phyloP scores from a whole-genome alignment of 768 basidiomycete genomes.

The Grammothele lineata region DNA sequence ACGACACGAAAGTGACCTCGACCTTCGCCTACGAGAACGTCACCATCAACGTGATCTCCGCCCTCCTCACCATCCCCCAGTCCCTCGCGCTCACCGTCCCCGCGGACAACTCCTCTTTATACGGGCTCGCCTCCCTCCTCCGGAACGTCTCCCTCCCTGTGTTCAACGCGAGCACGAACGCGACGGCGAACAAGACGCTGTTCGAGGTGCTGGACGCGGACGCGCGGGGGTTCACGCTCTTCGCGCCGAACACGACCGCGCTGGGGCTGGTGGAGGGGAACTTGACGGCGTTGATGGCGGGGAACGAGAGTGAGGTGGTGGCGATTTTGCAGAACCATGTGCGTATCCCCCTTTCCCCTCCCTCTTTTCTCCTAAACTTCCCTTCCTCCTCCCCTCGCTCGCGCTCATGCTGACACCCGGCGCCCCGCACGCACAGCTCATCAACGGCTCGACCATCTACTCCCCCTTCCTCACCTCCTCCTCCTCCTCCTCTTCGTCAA shows the following conservation, averaged over 20 bases:
- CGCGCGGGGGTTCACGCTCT: slow-evolving; percentile 57
- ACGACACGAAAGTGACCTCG: slow-evolving; percentile 35
- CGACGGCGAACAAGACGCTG: slow-evolving; percentile 29
- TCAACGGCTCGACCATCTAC: slow-evolving; percentile 68
- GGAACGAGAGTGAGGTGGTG: slow-evolving; percentile 45
- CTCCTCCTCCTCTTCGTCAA: slow-evolving; percentile 35
- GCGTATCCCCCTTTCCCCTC: slow-evolving; percentile 17
- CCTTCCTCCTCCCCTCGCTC: too few species aligned
- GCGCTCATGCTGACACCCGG: neutral
- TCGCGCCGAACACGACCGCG: slow-evolving; percentile 52
- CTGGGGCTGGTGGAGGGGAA: slow-evolving; percentile 24
- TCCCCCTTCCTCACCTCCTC: slow-evolving; percentile 40
- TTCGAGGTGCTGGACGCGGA: slow-evolving; percentile 31
- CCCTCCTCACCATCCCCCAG: slow-evolving; percentile 51
- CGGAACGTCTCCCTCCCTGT: slow-evolving; percentile 21
- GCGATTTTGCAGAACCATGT: slow-evolving; percentile 60
- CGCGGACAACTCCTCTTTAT: slow-evolving; percentile 38
- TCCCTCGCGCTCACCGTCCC: slow-evolving; percentile 40
- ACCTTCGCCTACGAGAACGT: slow-evolving; percentile 35
- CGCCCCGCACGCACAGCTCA: too few species aligned
- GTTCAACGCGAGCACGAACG: slow-evolving; percentile 27
- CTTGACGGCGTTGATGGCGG: slow-evolving; percentile 29
- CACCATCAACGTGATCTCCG: slow-evolving; percentile 45
- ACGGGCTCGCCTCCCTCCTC: slow-evolving; percentile 26
- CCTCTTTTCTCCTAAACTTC: neutral